Conservation (phyloP, 1,139 yeast species). For the Zygosaccharomyces sapae region DNA sequence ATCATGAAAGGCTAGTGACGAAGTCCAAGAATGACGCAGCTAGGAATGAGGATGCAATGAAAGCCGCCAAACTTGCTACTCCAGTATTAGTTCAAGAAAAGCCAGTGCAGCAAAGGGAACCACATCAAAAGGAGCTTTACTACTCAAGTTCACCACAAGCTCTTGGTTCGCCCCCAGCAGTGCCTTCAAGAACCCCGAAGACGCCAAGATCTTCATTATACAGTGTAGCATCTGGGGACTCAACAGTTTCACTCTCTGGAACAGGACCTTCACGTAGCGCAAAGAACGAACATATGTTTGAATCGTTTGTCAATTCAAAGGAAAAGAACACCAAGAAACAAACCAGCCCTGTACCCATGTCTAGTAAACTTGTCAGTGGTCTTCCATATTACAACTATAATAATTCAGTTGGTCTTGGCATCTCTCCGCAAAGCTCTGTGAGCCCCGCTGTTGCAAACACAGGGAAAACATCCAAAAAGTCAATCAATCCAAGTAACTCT, state of each 20-base stretch:
- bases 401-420: conserved; percentile 23
- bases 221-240: conserved; percentile 7
- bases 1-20: conserved; percentile 21
- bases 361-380: conserved; percentile 37
- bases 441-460: conserved; percentile 34
- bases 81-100: conserved; percentile 14
- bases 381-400: conserved; percentile 30
- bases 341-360: conserved; percentile 28
- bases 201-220: conserved; percentile 8
- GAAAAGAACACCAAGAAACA: conserved; percentile 28
- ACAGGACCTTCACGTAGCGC: conserved; percentile 2
- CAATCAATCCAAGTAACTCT: conserved; percentile 37
- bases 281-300: conserved; percentile 34
- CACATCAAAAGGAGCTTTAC: conserved; percentile 2
- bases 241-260: conserved; percentile 3
- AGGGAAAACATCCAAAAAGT: conserved; percentile 22
- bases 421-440: conserved; percentile 7
- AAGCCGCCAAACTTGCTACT: conserved; percentile 25
- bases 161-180: conserved; percentile 8
- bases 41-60: conserved; percentile 17
- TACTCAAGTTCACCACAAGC: conserved; percentile 1
- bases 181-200: conserved; percentile 9
- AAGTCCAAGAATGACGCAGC: conserved; percentile 13
- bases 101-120: not conserved
- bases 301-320: conserved; percentile 33